Base-by-base conservation (phyloP, 2,329 filamentous ascomycete genomes). In the Hypoxylon sp. region DNA sequence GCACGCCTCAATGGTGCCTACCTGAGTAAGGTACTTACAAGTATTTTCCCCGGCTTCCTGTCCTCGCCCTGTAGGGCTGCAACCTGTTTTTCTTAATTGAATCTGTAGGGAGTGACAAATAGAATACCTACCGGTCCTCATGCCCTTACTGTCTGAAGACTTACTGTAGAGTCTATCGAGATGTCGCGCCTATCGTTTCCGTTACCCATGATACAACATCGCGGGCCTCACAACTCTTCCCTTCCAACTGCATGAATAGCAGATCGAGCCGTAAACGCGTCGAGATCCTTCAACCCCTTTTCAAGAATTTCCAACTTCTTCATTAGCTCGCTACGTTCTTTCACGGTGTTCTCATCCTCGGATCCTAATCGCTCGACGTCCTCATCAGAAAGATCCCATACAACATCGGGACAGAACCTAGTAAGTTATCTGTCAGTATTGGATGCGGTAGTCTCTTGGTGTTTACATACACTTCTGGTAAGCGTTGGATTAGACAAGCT, bases 401-500 rank as follows among this genome's bases (percentile, higher is more conserved):
- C 72, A 7, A 74, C 61, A 38, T 72, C 70, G 11, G 73, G 72
- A 2, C 60, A 72, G 34, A 74, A 72, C 10, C 69, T 75, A 56
- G 13, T 3, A 17, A 19, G 32, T 32, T 34, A 28, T 36, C 19
- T 46, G 41, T 68, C 30, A 53, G 48, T 23, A 19, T 25, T 10
- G 23, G 3, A 3, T 9, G 10, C n/a, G 7, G 14, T 32, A 5
- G 5, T 14, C 10, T 23, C 17, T 17, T 10, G 19, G 6, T 3
- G 5, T 34, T 0, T 14, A 70, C 73, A 72, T 65, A 75, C 74
- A 76, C 73, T 3, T 74, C 68, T 48, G 74, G 73, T n/a, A 76
- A 45, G 10, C 67, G 58, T 38, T 74, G 73, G 5, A 76, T 67
- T 14, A 76, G 67, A 41, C 73, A 75, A 2, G 68, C 55, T 61